Conservation (phyloP, 495 filamentous ascomycete species). For the Cenococcum geophilum region DNA sequence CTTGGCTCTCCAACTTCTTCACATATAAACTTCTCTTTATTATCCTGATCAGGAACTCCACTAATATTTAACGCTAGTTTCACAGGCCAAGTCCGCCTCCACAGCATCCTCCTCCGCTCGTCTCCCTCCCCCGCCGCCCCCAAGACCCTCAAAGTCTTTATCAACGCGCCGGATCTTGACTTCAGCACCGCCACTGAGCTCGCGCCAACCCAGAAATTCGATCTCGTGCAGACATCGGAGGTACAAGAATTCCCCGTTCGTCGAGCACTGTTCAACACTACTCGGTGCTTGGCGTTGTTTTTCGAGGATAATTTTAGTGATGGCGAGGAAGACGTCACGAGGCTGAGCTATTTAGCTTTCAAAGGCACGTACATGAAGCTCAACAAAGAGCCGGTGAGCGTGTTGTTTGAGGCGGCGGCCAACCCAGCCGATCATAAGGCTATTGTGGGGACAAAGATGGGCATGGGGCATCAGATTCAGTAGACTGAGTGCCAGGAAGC, state of each 20-base stretch:
- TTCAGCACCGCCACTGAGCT: constrained; percentile 67
- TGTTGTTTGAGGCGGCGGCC: constrained; percentile 88
- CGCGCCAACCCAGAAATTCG: constrained; percentile 66
- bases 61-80: constrained; percentile 53
- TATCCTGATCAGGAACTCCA: background rate
- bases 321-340: constrained; percentile 66
- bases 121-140: constrained; percentile 67
- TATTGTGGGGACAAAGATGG: constrained; percentile 38
- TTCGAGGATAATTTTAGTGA: constrained; percentile 63
- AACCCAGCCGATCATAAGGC: constrained; percentile 76
- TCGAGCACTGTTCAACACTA: constrained; percentile 80
- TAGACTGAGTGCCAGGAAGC: background rate
- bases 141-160: constrained; percentile 71
- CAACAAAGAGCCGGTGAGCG: constrained; percentile 72
- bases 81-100: constrained; percentile 85
- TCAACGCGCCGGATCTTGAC: constrained; percentile 81
- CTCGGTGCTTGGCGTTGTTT: constrained; percentile 71
- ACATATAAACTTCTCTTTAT: background rate
- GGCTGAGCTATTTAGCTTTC: constrained; percentile 80
- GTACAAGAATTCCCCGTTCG: constrained; percentile 80
- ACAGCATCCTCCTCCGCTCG: constrained; percentile 77
- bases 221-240: constrained; percentile 70
- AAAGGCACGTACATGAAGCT: constrained; percentile 86
- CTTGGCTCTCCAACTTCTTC: background rate
- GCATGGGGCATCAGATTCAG: constrained; percentile 39